Percentiles rank a stretch among this genome's conserved stretches.
Evolutionary conservation across 176 grass and related monocot genomes (phyloP).

Genomic region (Lolium perenne): DNA sequence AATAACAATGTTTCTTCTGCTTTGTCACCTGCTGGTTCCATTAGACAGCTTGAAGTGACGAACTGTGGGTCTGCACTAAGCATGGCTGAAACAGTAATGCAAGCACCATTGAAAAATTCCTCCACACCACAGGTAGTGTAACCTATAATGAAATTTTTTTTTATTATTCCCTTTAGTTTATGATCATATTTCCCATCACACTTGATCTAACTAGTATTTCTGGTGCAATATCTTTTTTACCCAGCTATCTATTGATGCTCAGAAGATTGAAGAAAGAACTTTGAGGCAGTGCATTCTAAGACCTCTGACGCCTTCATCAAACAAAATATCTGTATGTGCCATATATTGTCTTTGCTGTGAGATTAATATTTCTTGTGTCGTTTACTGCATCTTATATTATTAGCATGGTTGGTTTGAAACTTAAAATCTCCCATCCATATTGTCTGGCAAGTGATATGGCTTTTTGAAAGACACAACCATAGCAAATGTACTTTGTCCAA

Average conservation of each 20-base stretch:
- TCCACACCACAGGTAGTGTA: slow-evolving; percentile 61
- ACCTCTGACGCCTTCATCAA: slow-evolving; percentile 67
- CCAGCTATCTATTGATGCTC: slow-evolving; percentile 67
- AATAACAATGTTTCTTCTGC: slow-evolving; percentile 42
- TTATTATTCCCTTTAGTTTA: background rate
- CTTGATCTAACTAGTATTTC: slow-evolving; percentile 24
- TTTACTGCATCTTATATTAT: slow-evolving; percentile 7
- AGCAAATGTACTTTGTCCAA: background rate
- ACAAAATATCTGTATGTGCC: slow-evolving; percentile 64
- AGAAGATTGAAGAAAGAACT: slow-evolving; percentile 74
- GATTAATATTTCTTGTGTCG: background rate
- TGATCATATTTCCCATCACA: background rate
- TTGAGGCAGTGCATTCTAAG: slow-evolving; percentile 65
- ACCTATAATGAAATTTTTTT: slow-evolving; percentile 13
- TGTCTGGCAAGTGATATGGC: background rate
- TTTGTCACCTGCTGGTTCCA: slow-evolving; percentile 33
- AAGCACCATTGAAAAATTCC: slow-evolving; percentile 55
- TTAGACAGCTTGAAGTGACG: slow-evolving; percentile 32
- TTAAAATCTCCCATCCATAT: background rate
- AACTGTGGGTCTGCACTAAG: slow-evolving; percentile 51
- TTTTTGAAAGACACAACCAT: background rate
- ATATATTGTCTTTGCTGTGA: background rate
- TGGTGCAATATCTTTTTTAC: slow-evolving; percentile 14
- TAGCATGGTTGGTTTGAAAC: background rate
- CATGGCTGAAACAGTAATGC: slow-evolving; percentile 81